Evolutionary conservation across 2,329 filamentous ascomycete genomes (phyloP).

Genomic region (Tricladium varicosporioides): DNA sequence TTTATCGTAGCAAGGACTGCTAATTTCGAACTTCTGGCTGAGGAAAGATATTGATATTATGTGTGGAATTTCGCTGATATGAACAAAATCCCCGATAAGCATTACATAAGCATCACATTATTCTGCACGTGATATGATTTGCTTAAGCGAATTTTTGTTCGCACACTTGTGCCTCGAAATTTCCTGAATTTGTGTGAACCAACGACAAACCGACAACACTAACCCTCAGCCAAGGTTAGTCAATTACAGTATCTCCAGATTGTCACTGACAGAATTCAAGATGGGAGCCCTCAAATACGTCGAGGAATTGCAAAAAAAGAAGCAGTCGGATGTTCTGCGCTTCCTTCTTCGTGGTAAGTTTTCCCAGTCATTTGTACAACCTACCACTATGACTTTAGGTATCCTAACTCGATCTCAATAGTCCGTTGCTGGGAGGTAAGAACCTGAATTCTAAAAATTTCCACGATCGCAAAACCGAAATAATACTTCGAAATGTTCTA

Average conservation of each 20-base stretch:
- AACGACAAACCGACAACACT: not conserved
- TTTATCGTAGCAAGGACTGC: too few relatives aligned
- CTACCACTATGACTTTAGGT: too few relatives aligned
- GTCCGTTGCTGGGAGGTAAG: slow-evolving; percentile 99
- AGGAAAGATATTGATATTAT: too few relatives aligned
- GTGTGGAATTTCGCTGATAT: too few relatives aligned
- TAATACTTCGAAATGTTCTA: slow-evolving; percentile 34
- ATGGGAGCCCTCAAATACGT: slow-evolving; percentile 99
- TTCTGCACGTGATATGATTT: too few relatives aligned
- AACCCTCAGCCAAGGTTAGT: slow-evolving; percentile 2
- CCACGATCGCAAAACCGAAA: slow-evolving; percentile 30
- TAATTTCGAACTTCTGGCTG: too few relatives aligned
- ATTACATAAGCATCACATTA: too few relatives aligned
- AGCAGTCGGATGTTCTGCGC: slow-evolving; percentile 99
- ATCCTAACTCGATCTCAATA: too few relatives aligned
- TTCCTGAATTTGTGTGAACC: not conserved
- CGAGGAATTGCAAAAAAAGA: slow-evolving; percentile 99
- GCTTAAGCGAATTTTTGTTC: too few relatives aligned
- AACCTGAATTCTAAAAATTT: slow-evolving; percentile 43
- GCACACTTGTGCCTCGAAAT: too few relatives aligned
- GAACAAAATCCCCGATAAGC: too few relatives aligned
- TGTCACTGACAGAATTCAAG: not conserved
- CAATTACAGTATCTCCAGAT: not conserved
- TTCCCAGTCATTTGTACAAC: too few relatives aligned
- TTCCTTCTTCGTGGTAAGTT: slow-evolving; percentile 82